These are phyloP conservation scores for Cladosporium halotolerans DNA, from an alignment of 2,329 filamentous ascomycete species.

Conservation along the genomic window DNA sequence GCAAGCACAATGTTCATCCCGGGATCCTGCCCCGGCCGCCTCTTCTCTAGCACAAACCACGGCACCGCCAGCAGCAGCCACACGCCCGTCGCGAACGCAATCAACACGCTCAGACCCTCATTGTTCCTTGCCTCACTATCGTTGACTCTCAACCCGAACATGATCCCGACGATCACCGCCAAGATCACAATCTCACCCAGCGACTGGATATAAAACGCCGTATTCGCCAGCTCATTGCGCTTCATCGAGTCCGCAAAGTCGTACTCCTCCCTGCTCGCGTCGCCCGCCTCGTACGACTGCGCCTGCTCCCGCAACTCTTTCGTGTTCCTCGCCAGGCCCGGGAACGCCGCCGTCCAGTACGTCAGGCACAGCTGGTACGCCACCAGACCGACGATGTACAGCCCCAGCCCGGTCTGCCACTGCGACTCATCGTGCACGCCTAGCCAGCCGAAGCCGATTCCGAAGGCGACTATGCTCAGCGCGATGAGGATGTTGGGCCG, in stretches of 20 bases:
- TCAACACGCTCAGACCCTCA: conserved; percentile 58
- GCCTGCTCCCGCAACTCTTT: conserved; percentile 45
- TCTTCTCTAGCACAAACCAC: conserved; percentile 62
- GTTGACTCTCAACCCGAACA: conserved; percentile 56
- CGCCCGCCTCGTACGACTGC: conserved; percentile 43
- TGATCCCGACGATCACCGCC: conserved; percentile 58
- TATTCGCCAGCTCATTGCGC: conserved; percentile 57
- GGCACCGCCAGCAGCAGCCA: conserved; percentile 60
- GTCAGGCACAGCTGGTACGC: conserved; percentile 62
- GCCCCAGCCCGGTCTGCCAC: conserved; percentile 54
- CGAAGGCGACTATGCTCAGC: conserved; percentile 56
- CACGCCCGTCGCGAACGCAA: conserved; percentile 58
- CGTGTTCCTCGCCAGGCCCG: conserved; percentile 51
- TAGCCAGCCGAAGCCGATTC: conserved; percentile 60
- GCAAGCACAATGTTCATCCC: conserved; percentile 50
- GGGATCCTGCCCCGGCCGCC: conserved; percentile 52
- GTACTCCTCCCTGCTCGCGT: conserved; percentile 54
- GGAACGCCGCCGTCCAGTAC: conserved; percentile 63
- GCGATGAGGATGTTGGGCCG: conserved; percentile 57
- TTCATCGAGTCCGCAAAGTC: conserved; percentile 57
- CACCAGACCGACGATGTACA: conserved; percentile 63
- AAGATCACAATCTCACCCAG: conserved; percentile 57
- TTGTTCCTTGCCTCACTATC: conserved; percentile 56
- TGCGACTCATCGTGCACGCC: conserved; percentile 55
- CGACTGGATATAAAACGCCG: conserved; percentile 59